These are phyloP conservation scores for Carex arenaria DNA, from an alignment of 202 grass and related monocot genomes.

Conservation along the genomic window DNA sequence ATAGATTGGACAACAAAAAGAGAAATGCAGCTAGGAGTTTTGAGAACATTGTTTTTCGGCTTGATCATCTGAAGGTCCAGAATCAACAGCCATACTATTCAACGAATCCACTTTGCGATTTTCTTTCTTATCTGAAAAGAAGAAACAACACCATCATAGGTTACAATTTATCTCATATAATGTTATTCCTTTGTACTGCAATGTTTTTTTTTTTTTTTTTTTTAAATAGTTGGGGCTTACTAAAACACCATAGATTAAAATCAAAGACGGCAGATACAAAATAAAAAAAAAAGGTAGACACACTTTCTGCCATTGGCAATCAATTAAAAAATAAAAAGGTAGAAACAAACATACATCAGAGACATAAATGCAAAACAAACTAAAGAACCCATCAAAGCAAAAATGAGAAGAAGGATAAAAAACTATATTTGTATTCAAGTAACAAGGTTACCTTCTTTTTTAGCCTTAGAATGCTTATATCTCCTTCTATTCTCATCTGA, in stretches of 20 bases:
- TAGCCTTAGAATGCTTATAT: slow-evolving; percentile 31
- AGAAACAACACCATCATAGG: slow-evolving; percentile 7
- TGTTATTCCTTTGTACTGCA: not conserved
- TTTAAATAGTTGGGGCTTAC: not conserved
- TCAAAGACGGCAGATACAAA: not conserved
- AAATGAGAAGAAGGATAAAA: not conserved
- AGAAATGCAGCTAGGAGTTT: not conserved
- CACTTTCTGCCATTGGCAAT: not conserved
- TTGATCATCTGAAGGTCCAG: slow-evolving; percentile 23
- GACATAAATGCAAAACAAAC: not conserved
- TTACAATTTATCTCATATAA: not conserved
- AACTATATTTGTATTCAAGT: not conserved
- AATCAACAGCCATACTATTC: slow-evolving; percentile 26
- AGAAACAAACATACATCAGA: not conserved
- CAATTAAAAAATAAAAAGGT: not conserved
- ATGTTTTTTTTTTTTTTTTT: not conserved
- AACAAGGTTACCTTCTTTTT: slow-evolving; percentile 21
- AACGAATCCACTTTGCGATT: slow-evolving; percentile 24
- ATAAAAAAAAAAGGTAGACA: not conserved
- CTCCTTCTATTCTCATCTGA: slow-evolving; percentile 32
- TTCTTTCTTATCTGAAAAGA: slow-evolving; percentile 29
- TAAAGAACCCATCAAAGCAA: not conserved
- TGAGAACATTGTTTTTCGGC: not conserved
- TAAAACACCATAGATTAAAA: not conserved
- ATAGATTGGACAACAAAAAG: not conserved